Conservation (phyloP, 176 grass and related monocot species). For the Avena insularis region DNA sequence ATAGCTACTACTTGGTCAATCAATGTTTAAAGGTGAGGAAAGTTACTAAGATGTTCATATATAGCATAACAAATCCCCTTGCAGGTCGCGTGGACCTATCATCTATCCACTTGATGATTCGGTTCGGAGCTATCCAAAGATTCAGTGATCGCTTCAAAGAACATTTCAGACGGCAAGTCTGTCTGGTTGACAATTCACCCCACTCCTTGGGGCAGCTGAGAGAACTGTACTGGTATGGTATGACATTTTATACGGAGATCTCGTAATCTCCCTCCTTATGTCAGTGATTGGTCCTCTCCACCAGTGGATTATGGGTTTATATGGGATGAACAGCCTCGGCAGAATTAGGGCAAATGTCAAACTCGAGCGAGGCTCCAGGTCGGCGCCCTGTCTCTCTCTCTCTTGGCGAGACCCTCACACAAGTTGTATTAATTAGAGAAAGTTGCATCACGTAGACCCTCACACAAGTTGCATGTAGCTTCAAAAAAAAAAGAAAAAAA, state of each 20-base stretch:
- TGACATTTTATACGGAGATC: neutral
- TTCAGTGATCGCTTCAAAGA: neutral
- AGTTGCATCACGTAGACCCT: neutral
- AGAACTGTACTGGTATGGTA: neutral
- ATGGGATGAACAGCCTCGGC: neutral
- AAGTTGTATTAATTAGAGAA: neutral
- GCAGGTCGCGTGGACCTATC: neutral
- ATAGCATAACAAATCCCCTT: neutral
- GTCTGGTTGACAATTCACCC: neutral
- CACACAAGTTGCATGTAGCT: neutral
- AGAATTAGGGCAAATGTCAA: neutral
- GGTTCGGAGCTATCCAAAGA: neutral
- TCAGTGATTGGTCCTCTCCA: neutral
- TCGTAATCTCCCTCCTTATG: neutral
- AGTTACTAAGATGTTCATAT: neutral
- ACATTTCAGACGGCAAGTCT: neutral
- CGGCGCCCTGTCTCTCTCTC: neutral
- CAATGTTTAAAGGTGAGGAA: neutral
- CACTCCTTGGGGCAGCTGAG: neutral
- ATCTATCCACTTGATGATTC: neutral
- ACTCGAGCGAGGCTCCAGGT: no score
- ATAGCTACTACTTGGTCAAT: neutral
- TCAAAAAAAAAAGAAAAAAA: no score
- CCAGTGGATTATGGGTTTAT: neutral
- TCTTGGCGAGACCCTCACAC: neutral